These are phyloP conservation scores for Hypsizygus marmoreus DNA, from an alignment of 768 basidiomycete genomes.

Conservation along the genomic window DNA sequence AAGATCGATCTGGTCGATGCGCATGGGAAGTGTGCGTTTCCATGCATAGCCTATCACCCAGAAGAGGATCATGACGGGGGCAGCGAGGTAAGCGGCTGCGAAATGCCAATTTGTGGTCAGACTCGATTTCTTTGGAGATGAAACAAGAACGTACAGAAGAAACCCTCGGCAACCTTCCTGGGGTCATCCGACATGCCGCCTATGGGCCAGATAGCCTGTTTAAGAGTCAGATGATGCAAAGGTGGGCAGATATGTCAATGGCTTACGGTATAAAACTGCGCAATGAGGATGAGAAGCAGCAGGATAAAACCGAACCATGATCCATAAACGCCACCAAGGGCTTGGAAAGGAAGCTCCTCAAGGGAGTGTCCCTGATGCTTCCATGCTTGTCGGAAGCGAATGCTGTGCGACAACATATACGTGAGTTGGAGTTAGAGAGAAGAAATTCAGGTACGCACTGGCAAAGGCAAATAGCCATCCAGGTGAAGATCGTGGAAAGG, in stretches of 20 bases:
- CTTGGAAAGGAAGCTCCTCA: conserved; percentile 47
- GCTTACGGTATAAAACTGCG: conserved; percentile 46
- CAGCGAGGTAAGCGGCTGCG: conserved; percentile 40
- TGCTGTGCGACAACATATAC: conserved; percentile 23
- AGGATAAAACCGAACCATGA: conserved; percentile 48
- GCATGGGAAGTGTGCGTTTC: conserved; percentile 41
- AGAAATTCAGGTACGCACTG: conserved; percentile 30
- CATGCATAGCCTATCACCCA: conserved; percentile 38
- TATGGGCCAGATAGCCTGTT: conserved; percentile 42
- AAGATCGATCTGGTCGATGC: conserved; percentile 41
- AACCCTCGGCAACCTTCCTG: conserved; percentile 29
- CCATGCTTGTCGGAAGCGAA: conserved; percentile 49
- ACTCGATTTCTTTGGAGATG: not conserved
- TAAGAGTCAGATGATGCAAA: not conserved
- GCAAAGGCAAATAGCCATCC: conserved; percentile 48
- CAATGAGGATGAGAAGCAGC: conserved; percentile 40
- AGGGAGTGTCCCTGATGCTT: conserved; percentile 43
- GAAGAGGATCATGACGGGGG: conserved; percentile 42
- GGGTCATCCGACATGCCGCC: conserved; percentile 34
- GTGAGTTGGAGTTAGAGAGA: not conserved
- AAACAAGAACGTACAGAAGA: conserved; percentile 36
- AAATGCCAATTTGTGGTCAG: not conserved
- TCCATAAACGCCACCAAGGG: conserved; percentile 44
- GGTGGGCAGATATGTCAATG: not conserved
- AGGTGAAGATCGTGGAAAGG: conserved; percentile 47